Evolutionary conservation across 352 stramenopile genomes (phyloP), one percentile per base, ranked within the genome.

Genomic region (Stramenopiles sp.): DNA sequence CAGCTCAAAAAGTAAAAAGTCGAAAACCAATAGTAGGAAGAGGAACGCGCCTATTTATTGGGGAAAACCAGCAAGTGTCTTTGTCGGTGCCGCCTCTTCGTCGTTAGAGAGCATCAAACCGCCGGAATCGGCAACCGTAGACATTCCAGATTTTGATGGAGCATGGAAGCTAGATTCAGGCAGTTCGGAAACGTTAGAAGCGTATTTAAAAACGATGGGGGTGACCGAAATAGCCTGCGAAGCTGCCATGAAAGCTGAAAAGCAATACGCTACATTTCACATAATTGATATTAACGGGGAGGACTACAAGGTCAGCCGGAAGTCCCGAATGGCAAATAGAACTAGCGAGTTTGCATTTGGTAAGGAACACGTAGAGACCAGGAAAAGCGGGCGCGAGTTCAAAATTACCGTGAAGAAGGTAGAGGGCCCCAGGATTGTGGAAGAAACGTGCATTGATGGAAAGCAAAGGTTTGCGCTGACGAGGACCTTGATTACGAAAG

Each of bases 201-300:
- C 43, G 25, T 63, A 63, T 63, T 63, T 63, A 63, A 63, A 63
- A 25, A 63, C 43, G 12, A 63, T 63, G 43, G 43, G 43, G 43
- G 43, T 63, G 25, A 63, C 43, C 12, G 43, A 63, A 63, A 63
- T 63, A 12, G 43, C 43, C 12, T 63, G 43, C 43, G 43, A 63
- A 25, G 43, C 43, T 18, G 43, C 43, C 25, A 63, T 63, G 43
- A 63, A 63, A 63, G 43, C 43, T 12, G 43, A 63, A 25, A 63
- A 63, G 25, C 43, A 63, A 63, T 63, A 63, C 25, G 43, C 43
- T 18, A 63, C 43, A 25, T 63, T 18, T 63, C 43, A 63, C 25
- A 25, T 63, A 18, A 63, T 63, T 18, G 25, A 12, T 18, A 63
- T 63, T 18, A 25, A 63, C 12, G 43, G 43, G 12, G 43, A 63